Base-by-base conservation (phyloP, 2,329 filamentous ascomycete genomes). In the Peltaster fructicola region DNA sequence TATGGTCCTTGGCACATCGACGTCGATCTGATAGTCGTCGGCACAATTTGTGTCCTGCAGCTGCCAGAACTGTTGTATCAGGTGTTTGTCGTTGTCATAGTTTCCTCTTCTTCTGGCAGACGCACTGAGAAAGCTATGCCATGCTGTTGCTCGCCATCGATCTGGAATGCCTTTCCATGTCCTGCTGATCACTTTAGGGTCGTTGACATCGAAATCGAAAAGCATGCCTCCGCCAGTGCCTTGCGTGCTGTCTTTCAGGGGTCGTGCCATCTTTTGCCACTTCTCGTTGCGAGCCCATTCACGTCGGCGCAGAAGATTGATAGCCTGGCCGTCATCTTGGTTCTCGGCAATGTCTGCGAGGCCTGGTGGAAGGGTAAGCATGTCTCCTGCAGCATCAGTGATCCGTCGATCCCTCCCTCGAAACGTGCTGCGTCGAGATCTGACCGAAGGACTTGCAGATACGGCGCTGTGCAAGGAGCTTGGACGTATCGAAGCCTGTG, bases 161-260 rank as follows among this genome's bases (percentile, higher is more conserved):
- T 98, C 88, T 0, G 88, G 88, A 34, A 98, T 92, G 15, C 88
- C 88, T 48, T 98, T 98, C 88, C 88, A 98, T 1, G 82, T 90
- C 28, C 88, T 69, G 37, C 84, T 76, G 30, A 92, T 73, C 20
- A 98, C 59, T 49, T 93, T 62, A 5, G 77, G 63, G 46, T 76
- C 78, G 35, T 65, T 70, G 17, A 68, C 65, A 50, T 93, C 82
- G 45, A 95, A 95, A 27, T 82, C 76, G 35, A 73, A 74, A 8
- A 55, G 56, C 64, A 70, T 73, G 9, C 70, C 68, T 9, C 65
- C 66, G 12, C 68, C 65, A 30, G 44, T 51, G 6, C 24, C 20
- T n/a, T 30, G 51, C 51, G 24, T 50, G 48, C 6, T 14, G 9
- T 30, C 24, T 13, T 30, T 32, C 6, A 52, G 56, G 6, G 52